A percentile compares a stretch with the other conserved stretches of the same genome.
phyloP scores from a whole-genome alignment of 371 early-diverging fungal genomes.

The Nosema muscidifuracis region DNA sequence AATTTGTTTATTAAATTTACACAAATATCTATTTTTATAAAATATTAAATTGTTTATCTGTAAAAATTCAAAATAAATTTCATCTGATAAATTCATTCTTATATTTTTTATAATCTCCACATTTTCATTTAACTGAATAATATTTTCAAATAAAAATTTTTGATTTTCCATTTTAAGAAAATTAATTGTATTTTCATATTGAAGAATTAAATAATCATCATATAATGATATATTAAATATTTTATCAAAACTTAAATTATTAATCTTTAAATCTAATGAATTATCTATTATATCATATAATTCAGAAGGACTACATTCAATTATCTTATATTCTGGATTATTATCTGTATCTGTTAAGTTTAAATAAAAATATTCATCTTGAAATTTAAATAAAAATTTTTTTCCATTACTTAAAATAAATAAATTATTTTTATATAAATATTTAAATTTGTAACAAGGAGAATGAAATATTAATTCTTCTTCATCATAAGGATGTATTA shows the following conservation, averaged over 20 bases:
- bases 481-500: constrained; percentile 9
- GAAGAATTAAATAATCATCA: background rate
- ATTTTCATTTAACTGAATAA: background rate
- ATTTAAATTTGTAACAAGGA: background rate
- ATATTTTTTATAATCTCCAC: background rate
- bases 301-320: background rate
- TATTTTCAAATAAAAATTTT: background rate
- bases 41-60: constrained; percentile 3
- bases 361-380: background rate
- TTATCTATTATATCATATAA: no score
- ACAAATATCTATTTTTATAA: background rate
- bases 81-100: background rate
- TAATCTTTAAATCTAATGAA: no score
- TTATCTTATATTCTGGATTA: no score
- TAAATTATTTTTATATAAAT: background rate
- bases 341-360: background rate
- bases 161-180: background rate
- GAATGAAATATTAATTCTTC: constrained; percentile 23
- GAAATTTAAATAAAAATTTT: background rate
- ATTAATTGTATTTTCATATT: background rate
- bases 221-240: background rate
- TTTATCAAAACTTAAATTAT: background rate
- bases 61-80: background rate
- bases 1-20: background rate
- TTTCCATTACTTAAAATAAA: background rate